Base-by-base conservation (phyloP, 805 yeast genomes). In the Kurtzmaniella fragi region DNA sequence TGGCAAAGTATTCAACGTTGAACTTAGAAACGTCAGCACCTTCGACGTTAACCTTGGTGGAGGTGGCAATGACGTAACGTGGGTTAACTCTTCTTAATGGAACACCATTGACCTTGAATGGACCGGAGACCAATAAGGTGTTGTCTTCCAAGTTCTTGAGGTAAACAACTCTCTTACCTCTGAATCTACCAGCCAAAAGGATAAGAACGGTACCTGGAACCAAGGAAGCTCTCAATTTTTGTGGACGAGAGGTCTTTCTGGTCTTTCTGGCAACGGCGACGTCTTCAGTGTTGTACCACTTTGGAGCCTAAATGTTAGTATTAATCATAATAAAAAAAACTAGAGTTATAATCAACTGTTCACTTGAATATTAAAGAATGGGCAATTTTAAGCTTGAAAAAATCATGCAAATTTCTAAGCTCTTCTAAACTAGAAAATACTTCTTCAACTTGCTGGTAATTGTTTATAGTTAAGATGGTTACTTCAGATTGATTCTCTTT, bases 131-230 rank as follows among this genome's bases (percentile, higher is more conserved):
- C 67, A 91, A 84, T 62, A 91, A 78, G 53, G 97, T 91, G 88
- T 88, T 87, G 82, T 93, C 98, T 77, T 89, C 96, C 67, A 93
- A 81, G 73, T 84, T 75, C 84, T 91, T 91, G 71, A 91, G 83
- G 84, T 84, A 85, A 54, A 91, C 98, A 61, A 93, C 99, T 78
- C 98, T 90, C 87, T 91, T 93, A 73, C 99, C 99, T 77, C 99
- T 87, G 95, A 89, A 91, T 76, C 96, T 88, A 70, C 99, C 99
- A 63, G 98, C 97, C 69, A 91, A 82, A 71, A 91, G 77, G 73
- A 91, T 91, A 70, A 93, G 79, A 57, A 91, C 97, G 65, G 97
- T 85, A 71, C 99, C 99, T 73, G 97, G 97, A 57, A 85, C 95
- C 64, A 91, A 78, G 50, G 96, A 84, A 63, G 95, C 79, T 75